These are phyloP conservation scores for Silene vulgaris DNA, from an alignment of 179 eudicot species.

Conservation along the genomic window DNA sequence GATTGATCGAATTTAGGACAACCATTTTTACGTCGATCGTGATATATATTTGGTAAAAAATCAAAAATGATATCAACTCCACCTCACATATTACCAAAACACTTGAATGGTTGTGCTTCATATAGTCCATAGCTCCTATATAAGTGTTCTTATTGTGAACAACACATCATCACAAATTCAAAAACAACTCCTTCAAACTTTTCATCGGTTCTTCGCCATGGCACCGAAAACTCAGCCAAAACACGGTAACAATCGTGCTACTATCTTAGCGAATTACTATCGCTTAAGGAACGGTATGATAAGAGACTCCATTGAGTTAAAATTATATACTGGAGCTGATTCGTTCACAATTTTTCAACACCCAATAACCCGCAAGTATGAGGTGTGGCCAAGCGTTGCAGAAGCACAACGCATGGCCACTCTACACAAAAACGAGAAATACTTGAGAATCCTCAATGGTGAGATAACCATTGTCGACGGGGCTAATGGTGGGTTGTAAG, in stretches of 20 bases:
- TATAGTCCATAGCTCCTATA: neutral
- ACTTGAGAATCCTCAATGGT: neutral
- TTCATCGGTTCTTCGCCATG: neutral
- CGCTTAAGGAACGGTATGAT: neutral
- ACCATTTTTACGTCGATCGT: too few species aligned
- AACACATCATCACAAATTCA: neutral
- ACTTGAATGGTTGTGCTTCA: neutral
- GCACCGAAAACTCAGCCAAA: neutral
- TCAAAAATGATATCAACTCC: too few species aligned
- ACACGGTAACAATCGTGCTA: neutral
- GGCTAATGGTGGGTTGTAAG: neutral
- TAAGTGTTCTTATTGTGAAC: too few species aligned
- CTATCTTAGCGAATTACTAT: neutral
- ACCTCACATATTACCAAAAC: too few species aligned
- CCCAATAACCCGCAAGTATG: neutral
- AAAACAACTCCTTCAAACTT: neutral
- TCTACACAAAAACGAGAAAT: neutral
- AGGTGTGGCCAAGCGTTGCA: neutral
- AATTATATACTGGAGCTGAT: neutral
- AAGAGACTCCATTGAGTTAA: neutral
- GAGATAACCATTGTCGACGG: neutral
- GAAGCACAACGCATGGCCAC: neutral
- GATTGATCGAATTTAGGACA: too few species aligned
- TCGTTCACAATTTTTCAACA: neutral
- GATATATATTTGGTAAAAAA: too few species aligned